Percentiles rank a stretch among this genome's conserved stretches.
phyloP scores from a whole-genome alignment of 192 early-diverging fungal species.

The Backusella circina region DNA sequence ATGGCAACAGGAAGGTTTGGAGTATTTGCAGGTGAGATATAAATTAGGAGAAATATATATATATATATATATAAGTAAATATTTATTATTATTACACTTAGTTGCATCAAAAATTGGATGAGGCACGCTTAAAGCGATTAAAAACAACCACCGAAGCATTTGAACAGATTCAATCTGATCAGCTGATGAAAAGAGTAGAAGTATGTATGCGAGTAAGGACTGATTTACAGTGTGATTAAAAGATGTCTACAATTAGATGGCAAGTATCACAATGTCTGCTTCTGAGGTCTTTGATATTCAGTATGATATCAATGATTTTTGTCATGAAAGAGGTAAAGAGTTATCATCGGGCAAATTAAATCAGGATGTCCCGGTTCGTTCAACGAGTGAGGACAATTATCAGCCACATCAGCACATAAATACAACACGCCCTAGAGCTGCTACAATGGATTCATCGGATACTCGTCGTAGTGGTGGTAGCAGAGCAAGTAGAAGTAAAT shows the following conservation, averaged over 20 bases:
- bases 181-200: constrained; percentile 27
- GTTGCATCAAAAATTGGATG: constrained; percentile 20
- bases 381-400: not conserved
- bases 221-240: no score
- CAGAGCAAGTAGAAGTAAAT: constrained; percentile 3
- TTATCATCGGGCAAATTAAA: not conserved
- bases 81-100: not conserved
- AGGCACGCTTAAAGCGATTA: constrained; percentile 12
- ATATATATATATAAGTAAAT: not conserved
- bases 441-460: not conserved
- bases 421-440: not conserved
- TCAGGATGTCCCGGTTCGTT: not conserved
- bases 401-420: not conserved
- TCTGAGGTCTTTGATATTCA: constrained; percentile 3
- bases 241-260: not conserved
- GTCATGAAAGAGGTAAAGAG: not conserved
- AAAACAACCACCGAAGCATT: constrained; percentile 17
- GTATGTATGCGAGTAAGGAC: not conserved
- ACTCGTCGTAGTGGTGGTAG: not conserved
- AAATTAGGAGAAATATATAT: not conserved
- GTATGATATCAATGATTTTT: not conserved
- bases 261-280: not conserved
- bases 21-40: not conserved
- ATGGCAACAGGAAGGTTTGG: not conserved
- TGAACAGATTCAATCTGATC: constrained; percentile 24